Percentiles rank a stretch among this genome's conserved stretches.
Evolutionary conservation across 805 yeast species (phyloP).

Genomic region (Maudiozyma bulderi): DNA sequence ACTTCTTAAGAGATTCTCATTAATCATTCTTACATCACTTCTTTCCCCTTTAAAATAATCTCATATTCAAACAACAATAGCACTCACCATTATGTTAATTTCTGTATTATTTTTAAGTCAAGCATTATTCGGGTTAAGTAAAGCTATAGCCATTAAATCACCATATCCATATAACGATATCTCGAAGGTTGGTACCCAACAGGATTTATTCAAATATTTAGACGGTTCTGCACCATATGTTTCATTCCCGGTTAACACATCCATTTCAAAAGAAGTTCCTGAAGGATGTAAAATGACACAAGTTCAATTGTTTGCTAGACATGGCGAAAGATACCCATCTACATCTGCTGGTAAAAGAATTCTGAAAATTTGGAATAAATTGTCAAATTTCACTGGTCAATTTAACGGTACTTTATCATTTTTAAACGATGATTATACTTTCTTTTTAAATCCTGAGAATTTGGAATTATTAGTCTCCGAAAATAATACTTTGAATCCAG

Average conservation of each 20-base stretch:
- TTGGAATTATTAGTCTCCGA: slow-evolving; percentile 34
- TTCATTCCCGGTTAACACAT: slow-evolving; percentile 41
- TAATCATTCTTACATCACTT: too few relatives aligned
- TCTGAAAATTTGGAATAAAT: slow-evolving; percentile 15
- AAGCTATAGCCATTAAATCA: slow-evolving; percentile 53
- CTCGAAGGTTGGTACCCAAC: slow-evolving; percentile 13
- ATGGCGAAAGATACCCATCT: slow-evolving; percentile 71
- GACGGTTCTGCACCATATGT: slow-evolving; percentile 54
- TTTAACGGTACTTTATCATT: slow-evolving; percentile 45
- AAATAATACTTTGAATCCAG: slow-evolving; percentile 14
- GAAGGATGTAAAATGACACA: slow-evolving; percentile 46
- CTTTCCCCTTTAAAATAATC: too few relatives aligned
- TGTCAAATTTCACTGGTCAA: slow-evolving; percentile 22
- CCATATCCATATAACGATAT: slow-evolving; percentile 52
- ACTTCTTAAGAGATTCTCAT: too few relatives aligned
- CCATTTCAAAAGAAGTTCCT: slow-evolving; percentile 41
- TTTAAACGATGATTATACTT: slow-evolving; percentile 30
- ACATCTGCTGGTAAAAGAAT: slow-evolving; percentile 31
- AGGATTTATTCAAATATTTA: slow-evolving; percentile 37
- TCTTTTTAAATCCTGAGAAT: slow-evolving; percentile 34
- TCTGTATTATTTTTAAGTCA: too few relatives aligned
- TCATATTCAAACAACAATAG: too few relatives aligned
- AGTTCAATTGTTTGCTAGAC: slow-evolving; percentile 63
- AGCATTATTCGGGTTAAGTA: too few relatives aligned
- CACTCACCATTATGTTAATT: too few relatives aligned